Evolutionary conservation across 106 monocot species (phyloP).

Genomic region (Dendrobium chrysotoxum): DNA sequence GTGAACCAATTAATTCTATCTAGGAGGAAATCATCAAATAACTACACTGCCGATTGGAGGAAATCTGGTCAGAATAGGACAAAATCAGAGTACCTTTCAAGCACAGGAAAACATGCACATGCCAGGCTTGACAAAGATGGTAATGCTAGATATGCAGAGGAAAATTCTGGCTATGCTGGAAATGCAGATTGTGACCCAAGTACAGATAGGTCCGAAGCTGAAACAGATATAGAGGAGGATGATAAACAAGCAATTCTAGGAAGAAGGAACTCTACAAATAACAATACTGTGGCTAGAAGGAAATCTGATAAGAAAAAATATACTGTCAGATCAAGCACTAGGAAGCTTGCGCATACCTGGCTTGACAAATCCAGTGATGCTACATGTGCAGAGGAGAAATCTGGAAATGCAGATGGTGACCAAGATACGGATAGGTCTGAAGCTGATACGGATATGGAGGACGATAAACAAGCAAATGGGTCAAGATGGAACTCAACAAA

Average conservation of each 20-base stretch:
- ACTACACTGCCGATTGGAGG: background rate
- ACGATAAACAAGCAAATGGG: conserved; percentile 11
- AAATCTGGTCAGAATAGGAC: conserved; percentile 36
- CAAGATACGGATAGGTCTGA: background rate
- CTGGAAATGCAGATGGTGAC: background rate
- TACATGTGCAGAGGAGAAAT: conserved; percentile 2
- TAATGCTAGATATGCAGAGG: background rate
- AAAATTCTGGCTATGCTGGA: background rate
- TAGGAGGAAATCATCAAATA: conserved; percentile 7
- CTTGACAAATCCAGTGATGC: background rate
- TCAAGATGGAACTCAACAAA: conserved; percentile 11
- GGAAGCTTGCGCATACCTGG: background rate
- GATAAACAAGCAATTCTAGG: conserved; percentile 14
- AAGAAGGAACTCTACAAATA: conserved; percentile 9
- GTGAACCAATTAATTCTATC: background rate
- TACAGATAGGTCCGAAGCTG: background rate
- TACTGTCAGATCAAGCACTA: background rate
- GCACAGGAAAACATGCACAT: conserved; percentile 20
- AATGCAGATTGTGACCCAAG: conserved; percentile 6
- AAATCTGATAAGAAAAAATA: conserved; percentile 18
- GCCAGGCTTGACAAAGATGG: background rate
- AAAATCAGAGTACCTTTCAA: conserved; percentile 1
- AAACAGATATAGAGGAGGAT: conserved; percentile 1
- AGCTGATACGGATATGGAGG: background rate
- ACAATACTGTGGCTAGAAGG: background rate